Percentiles rank a stretch among this genome's conserved stretches.
These are phyloP conservation scores for Coemansia sp. DNA, from an alignment of 192 early-diverging fungal genomes.

Conservation along the genomic window DNA sequence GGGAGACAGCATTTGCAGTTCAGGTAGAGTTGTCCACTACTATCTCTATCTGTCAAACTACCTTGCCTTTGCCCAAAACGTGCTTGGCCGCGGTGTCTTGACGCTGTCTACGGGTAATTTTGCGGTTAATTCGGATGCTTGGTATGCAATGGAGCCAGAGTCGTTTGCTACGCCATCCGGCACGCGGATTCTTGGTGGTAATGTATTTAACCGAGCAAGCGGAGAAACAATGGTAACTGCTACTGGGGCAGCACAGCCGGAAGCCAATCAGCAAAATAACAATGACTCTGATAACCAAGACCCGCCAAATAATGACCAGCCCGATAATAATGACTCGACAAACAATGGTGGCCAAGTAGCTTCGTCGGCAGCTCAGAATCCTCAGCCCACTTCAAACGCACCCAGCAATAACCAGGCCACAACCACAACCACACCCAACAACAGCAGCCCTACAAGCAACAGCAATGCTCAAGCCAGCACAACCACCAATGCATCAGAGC, in stretches of 20 bases:
- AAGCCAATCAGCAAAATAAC: background rate
- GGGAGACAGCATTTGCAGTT: conserved; percentile 15
- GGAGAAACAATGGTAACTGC: background rate
- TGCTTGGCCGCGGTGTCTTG: conserved; percentile 12
- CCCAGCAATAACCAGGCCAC: background rate
- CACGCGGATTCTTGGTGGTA: background rate
- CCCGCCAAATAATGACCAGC: background rate
- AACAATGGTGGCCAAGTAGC: too few relatives aligned
- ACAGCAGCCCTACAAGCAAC: background rate
- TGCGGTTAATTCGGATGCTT: background rate
- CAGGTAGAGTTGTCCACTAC: conserved; percentile 17
- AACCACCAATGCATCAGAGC: too few relatives aligned
- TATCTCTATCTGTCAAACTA: conserved; percentile 35
- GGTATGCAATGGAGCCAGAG: conserved; percentile 1
- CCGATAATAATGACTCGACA: background rate
- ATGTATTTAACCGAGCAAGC: background rate
- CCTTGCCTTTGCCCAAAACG: conserved; percentile 16
- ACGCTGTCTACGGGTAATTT: background rate
- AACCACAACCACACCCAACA: background rate
- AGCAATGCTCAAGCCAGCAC: too few relatives aligned
- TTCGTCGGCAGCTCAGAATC: too few relatives aligned
- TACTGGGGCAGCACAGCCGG: background rate
- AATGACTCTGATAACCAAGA: background rate
- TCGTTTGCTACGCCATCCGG: background rate
- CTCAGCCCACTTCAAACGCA: too few relatives aligned